A percentile compares a stretch with the other conserved stretches of the same genome.
phyloP scores from a whole-genome alignment of 176 grass and related monocot genomes.

The Alloteropsis semialata region DNA sequence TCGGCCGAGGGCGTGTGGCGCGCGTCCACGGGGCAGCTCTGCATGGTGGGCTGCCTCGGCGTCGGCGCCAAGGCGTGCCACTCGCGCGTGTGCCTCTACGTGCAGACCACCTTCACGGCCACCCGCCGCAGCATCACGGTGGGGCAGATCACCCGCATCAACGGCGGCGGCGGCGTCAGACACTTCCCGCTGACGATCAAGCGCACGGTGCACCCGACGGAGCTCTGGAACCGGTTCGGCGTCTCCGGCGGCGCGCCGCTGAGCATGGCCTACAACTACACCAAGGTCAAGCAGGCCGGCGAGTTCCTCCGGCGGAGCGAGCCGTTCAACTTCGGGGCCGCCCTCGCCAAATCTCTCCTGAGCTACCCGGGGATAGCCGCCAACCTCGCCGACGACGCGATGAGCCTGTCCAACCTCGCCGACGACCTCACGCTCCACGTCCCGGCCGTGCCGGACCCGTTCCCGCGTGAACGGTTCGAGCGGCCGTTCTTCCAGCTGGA shows the following conservation, averaged over 20 bases:
- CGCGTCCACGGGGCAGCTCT: constrained; percentile 63
- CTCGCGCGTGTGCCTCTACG: constrained; percentile 75
- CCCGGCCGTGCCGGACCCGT: constrained; percentile 37
- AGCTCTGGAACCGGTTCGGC: constrained; percentile 55
- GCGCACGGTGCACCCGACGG: constrained; percentile 41
- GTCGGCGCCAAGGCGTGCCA: constrained; percentile 35
- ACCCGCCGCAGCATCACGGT: constrained; percentile 56
- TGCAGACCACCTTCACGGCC: constrained; percentile 61
- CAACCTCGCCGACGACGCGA: not conserved
- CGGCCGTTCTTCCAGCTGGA: constrained; percentile 64
- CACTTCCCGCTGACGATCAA: constrained; percentile 56
- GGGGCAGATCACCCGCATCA: constrained; percentile 59
- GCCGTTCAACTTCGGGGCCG: constrained; percentile 56
- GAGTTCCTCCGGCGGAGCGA: constrained; percentile 60
- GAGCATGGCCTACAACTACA: constrained; percentile 55
- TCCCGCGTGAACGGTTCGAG: constrained; percentile 39
- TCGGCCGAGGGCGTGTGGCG: constrained; percentile 78
- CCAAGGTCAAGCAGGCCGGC: constrained; percentile 39
- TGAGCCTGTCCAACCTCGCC: constrained; percentile 43
- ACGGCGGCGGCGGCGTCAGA: not conserved
- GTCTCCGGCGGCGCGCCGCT: constrained; percentile 24
- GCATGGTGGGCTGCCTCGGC: constrained; percentile 87
- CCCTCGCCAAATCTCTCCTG: constrained; percentile 78
- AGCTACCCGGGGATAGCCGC: constrained; percentile 54
- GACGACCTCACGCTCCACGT: constrained; percentile 63